A percentile compares a stretch with the other conserved stretches of the same genome.
phyloP scores from a whole-genome alignment of 208 protist species.

The Wallacemonas collosoma region DNA sequence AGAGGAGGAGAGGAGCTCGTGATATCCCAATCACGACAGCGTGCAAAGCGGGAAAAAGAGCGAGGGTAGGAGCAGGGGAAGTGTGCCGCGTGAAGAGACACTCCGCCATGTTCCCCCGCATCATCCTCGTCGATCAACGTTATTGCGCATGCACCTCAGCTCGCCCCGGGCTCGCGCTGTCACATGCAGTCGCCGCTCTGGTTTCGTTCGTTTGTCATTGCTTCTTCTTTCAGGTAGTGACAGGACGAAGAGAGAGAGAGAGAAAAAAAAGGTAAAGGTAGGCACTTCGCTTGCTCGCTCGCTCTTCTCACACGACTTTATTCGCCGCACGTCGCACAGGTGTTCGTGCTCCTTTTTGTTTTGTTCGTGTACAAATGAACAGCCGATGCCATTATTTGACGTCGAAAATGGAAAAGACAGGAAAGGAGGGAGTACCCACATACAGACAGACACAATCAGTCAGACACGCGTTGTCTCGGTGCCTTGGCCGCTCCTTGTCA shows the following conservation, averaged over 20 bases:
- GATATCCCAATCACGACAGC: too few relatives aligned
- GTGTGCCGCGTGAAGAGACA: too few relatives aligned
- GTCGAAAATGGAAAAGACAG: background rate
- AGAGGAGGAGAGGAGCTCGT: too few relatives aligned
- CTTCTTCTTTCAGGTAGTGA: background rate
- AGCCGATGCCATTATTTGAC: background rate
- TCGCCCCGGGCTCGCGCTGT: background rate
- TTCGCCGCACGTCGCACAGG: background rate
- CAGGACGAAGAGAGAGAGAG: background rate
- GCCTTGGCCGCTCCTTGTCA: too few relatives aligned
- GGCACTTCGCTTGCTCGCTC: too few relatives aligned
- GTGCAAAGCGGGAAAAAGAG: too few relatives aligned
- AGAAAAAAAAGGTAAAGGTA: constrained; percentile 17
- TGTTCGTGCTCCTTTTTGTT: background rate
- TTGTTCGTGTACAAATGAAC: background rate
- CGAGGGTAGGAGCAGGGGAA: too few relatives aligned
- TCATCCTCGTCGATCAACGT: too few relatives aligned
- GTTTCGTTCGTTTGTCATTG: background rate
- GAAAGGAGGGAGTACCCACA: background rate
- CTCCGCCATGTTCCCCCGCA: too few relatives aligned
- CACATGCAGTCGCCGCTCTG: background rate
- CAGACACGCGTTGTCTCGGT: too few relatives aligned
- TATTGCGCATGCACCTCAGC: too few relatives aligned
- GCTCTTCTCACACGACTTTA: background rate
- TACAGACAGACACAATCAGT: background rate